Percentiles rank a stretch among this genome's conserved stretches.
These are phyloP conservation scores for Dactylellina leptospora DNA, from an alignment of 2,329 filamentous ascomycete species.

Conservation along the genomic window DNA sequence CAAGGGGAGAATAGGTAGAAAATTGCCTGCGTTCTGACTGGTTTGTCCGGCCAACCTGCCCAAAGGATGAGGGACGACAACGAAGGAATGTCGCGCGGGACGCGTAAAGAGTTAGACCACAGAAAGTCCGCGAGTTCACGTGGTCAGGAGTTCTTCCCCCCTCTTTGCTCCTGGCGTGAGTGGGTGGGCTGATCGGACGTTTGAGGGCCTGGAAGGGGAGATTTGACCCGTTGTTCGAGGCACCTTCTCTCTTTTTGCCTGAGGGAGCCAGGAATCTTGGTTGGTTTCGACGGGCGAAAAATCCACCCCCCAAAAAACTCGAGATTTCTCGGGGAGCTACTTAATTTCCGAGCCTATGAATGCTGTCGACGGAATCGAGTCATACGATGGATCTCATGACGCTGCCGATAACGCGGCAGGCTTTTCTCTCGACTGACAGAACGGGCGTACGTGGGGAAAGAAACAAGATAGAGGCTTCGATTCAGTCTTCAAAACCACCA, in stretches of 20 bases:
- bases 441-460: slow-evolving; percentile 28
- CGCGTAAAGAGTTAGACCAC: slow-evolving; percentile 45
- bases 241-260: slow-evolving; percentile 45
- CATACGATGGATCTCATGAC: slow-evolving; percentile 36
- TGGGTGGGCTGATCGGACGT: slow-evolving; percentile 35
- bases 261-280: slow-evolving; percentile 31
- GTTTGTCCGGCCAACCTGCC: slow-evolving; percentile 37
- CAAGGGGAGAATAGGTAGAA: slow-evolving; percentile 32
- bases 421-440: slow-evolving; percentile 9
- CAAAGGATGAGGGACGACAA: slow-evolving; percentile 29
- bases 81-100: slow-evolving; percentile 46
- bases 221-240: slow-evolving; percentile 25
- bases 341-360: slow-evolving; percentile 47
- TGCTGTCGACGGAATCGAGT: slow-evolving; percentile 40
- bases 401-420: slow-evolving; percentile 15
- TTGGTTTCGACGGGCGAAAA: slow-evolving; percentile 24
- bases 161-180: slow-evolving; percentile 15
- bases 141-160: slow-evolving; percentile 34
- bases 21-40: slow-evolving; percentile 29
- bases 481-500: not conserved
- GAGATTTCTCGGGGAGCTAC: slow-evolving; percentile 16
- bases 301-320: not conserved
- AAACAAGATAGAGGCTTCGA: slow-evolving; percentile 19
- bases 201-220: slow-evolving; percentile 12
- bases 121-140: slow-evolving; percentile 47